Base-by-base conservation (phyloP, 495 filamentous ascomycete species). In the Choiromyces venosus region DNA sequence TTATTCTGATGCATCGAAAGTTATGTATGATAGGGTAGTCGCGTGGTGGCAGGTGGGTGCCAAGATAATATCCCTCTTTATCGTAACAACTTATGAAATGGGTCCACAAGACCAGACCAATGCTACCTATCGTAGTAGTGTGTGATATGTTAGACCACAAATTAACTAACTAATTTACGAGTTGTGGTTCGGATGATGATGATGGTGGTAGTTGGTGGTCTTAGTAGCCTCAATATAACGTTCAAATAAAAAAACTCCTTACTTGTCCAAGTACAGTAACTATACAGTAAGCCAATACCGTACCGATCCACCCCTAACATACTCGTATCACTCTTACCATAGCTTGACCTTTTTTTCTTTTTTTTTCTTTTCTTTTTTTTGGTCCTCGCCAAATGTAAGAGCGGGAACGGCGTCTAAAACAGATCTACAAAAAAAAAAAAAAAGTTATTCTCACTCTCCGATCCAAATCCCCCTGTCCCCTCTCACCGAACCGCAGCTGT, bases 321-420 rank as follows among this genome's bases (percentile, higher is more conserved):
- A n/a, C n/a, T n/a, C n/a, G n/a, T n/a, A n/a, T n/a, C n/a, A n/a
- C n/a, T n/a, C n/a, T n/a, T n/a, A 56, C 44, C 44, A 52, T 25
- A 52, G 18, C 14, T 52, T 25, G n/a, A n/a, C 44, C 44, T n/a
- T 10, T 3, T 52, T 12, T 25, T n/a, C 21, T 25, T 25, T 52
- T 25, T 10, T n/a, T 52, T 52, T 9, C 6, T 46, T 46, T 52
- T 52, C 4, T 10, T 52, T 52, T n/a, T n/a, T n/a, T n/a, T n/a
- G n/a, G n/a, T n/a, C 44, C 44, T 25, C 7, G 12, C 44, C 44
- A 18, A 42, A 16, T 56, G 46, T n/a, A 25, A 52, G n/a, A 25
- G 52, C 52, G 52, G 52, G 52, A 61, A 61, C 52, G 52, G 52
- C 52, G 52, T 29, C 52, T 61, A n/a, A 29, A 61, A 25, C 52